Evolutionary conservation across 306 rosid species (phyloP).

Genomic region (Casuarina glauca): DNA sequence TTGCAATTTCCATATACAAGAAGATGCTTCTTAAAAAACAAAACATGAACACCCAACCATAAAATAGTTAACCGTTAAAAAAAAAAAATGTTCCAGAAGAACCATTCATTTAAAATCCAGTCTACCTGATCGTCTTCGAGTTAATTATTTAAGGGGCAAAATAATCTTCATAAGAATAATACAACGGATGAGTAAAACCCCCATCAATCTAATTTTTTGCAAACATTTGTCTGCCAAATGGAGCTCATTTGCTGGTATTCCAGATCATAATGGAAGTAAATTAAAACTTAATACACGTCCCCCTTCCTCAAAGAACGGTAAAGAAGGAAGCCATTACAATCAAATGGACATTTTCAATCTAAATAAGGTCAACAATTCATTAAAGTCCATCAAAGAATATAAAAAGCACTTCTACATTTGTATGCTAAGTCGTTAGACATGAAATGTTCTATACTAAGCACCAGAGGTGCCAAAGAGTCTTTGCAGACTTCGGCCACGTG

Average conservation of each 20-base stretch:
- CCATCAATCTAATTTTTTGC: no score
- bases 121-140: background rate
- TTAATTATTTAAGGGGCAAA: background rate
- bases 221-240: background rate
- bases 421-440: background rate
- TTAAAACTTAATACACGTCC: background rate
- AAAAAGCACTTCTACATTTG: background rate
- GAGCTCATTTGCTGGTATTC: background rate
- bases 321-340: background rate
- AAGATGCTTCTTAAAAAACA: background rate
- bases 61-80: background rate
- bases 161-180: background rate
- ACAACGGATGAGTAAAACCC: no score
- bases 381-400: background rate
- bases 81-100: background rate
- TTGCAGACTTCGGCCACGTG: background rate
- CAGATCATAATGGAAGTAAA: background rate
- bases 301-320: background rate
- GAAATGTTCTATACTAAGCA: background rate
- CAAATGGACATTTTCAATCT: background rate
- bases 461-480: background rate
- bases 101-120: background rate
- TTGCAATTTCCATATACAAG: background rate
- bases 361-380: background rate
- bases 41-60: background rate